Percentiles rank a stretch among this genome's conserved stretches.
Conservation (phyloP, 108 stramenopile species). For the Nitzschia sp. region DNA sequence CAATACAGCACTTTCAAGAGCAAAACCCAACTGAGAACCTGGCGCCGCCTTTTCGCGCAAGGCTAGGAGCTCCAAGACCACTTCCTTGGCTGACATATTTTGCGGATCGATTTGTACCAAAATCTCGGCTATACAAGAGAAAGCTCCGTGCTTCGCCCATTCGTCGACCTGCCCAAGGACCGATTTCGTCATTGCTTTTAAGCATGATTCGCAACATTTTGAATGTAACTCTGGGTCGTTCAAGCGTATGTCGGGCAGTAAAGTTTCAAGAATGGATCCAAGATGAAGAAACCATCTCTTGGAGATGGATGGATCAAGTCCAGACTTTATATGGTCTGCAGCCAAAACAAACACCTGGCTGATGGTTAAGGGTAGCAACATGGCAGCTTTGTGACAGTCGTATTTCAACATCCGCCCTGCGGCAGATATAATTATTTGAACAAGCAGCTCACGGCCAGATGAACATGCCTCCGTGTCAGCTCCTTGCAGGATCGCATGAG, state of each 20-base stretch:
- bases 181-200: constrained; percentile 19
- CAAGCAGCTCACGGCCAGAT: constrained; percentile 42
- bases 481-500: constrained; percentile 31
- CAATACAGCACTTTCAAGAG: constrained; percentile 64
- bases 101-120: constrained; percentile 16
- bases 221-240: constrained; percentile 12
- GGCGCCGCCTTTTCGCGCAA: constrained; percentile 40
- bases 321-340: constrained; percentile 35
- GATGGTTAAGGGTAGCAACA: constrained; percentile 57
- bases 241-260: not conserved
- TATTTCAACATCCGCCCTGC: constrained; percentile 39
- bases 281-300: constrained; percentile 42
- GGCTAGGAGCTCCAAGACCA: constrained; percentile 38
- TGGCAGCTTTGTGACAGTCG: constrained; percentile 29
- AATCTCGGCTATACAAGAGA: constrained; percentile 35
- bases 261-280: constrained; percentile 39
- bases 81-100: constrained; percentile 12
- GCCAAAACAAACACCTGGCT: constrained; percentile 53
- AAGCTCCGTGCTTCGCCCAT: constrained; percentile 14
- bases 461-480: constrained; percentile 31
- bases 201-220: constrained; percentile 30
- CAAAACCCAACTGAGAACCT: constrained; percentile 35
- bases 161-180: constrained; percentile 25
- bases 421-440: constrained; percentile 53
- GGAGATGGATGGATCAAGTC: constrained; percentile 40